Evolutionary conservation across 1,284 basidiomycete genomes (phyloP).

Genomic region (Trichosporon ovoides): DNA sequence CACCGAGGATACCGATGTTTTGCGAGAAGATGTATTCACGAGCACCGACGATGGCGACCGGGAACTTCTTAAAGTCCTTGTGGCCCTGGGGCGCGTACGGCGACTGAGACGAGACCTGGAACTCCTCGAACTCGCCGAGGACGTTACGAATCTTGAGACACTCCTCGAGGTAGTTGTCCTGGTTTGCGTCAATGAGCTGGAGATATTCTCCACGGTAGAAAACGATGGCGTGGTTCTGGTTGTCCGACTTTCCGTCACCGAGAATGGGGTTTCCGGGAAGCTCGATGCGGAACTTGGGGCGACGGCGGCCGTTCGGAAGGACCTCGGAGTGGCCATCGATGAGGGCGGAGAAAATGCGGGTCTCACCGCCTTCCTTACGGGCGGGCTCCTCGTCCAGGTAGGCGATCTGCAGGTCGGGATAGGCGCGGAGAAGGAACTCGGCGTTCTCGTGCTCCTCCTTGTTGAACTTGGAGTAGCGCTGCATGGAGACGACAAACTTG

Average conservation of each 20-base stretch:
- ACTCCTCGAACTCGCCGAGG: constrained; percentile 97
- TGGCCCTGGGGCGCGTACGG: constrained; percentile 86
- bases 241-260: constrained; percentile 98
- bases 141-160: constrained; percentile 98
- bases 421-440: constrained; percentile 96
- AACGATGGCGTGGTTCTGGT: constrained; percentile 98
- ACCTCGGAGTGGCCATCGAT: constrained; percentile 99
- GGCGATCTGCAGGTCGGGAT: constrained; percentile 96
- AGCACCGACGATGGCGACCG: constrained; percentile 95
- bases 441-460: constrained; percentile 99
- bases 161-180: constrained; percentile 99
- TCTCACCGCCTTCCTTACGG: constrained; percentile 90
- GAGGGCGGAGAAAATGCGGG: constrained; percentile 88
- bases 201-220: constrained; percentile 99
- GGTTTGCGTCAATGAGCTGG: constrained; percentile 98
- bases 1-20: constrained; percentile 98
- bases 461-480: constrained; percentile 98
- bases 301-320: constrained; percentile 74
- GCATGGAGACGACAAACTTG: constrained; percentile 99
- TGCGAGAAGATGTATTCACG: constrained; percentile 99
- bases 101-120: constrained; percentile 69
- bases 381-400: constrained; percentile 95
- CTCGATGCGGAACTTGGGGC: constrained; percentile 98
- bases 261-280: constrained; percentile 97
- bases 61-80: constrained; percentile 78